Conservation (phyloP, 106 monocot genomes). For the Gastrodia elata region DNA sequence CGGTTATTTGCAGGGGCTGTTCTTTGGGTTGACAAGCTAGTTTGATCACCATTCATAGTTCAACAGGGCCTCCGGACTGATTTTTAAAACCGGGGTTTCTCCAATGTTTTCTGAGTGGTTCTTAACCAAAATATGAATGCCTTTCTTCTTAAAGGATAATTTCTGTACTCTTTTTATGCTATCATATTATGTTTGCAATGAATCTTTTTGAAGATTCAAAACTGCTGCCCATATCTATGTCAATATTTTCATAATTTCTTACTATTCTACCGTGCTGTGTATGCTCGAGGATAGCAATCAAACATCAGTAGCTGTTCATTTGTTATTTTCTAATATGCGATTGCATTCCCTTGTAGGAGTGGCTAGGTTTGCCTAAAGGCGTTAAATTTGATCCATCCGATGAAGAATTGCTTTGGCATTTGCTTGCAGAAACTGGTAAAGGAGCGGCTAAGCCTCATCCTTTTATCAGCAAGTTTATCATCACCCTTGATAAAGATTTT, state of each 20-base stretch:
- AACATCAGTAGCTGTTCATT: background rate
- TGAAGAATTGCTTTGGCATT: constrained; percentile 75
- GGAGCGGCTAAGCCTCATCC: constrained; percentile 55
- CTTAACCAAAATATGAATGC: background rate
- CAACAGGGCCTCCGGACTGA: too few species aligned
- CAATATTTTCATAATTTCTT: background rate
- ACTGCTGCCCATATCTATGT: background rate
- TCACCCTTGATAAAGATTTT: constrained; percentile 42
- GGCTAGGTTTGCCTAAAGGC: constrained; percentile 84
- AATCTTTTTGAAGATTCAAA: background rate
- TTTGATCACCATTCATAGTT: too few species aligned
- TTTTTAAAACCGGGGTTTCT: too few species aligned
- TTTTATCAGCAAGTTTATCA: constrained; percentile 69
- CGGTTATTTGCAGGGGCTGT: too few species aligned
- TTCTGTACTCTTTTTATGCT: background rate
- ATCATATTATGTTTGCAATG: background rate
- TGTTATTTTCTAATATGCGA: background rate
- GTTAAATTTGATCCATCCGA: constrained; percentile 91
- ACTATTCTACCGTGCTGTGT: background rate
- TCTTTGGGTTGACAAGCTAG: too few species aligned
- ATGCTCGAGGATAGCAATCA: background rate
- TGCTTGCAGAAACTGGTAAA: constrained; percentile 69
- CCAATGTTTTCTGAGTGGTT: background rate
- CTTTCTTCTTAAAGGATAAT: background rate
- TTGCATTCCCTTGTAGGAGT: constrained; percentile 27